Percentiles rank a stretch among this genome's conserved stretches.
These are phyloP conservation scores for Citrus glauca DNA, from an alignment of 345 rosid species.

Conservation along the genomic window DNA sequence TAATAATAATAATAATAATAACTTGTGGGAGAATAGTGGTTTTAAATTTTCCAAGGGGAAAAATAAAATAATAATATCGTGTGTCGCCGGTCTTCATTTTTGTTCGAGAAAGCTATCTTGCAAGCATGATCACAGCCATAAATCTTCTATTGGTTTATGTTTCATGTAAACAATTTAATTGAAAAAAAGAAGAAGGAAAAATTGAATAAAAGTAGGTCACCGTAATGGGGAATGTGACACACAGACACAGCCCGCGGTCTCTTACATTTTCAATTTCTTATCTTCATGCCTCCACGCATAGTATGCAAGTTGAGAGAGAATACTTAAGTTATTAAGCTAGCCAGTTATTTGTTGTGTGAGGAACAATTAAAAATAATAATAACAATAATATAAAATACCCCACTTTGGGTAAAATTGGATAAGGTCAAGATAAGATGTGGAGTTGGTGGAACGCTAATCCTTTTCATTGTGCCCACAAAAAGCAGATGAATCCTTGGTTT, in stretches of 20 bases:
- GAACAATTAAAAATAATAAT: not conserved
- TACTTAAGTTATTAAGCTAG: not conserved
- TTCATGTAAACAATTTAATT: not conserved
- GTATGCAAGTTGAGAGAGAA: not conserved
- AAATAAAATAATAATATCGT: not conserved
- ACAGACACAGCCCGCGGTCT: not conserved
- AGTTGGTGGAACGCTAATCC: constrained; percentile 17
- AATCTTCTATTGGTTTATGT: not conserved
- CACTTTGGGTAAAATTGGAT: not conserved
- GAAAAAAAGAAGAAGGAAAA: no score
- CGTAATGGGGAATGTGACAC: not conserved
- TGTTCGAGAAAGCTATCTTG: not conserved
- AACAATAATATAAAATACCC: not conserved
- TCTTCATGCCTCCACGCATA: not conserved
- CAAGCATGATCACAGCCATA: not conserved
- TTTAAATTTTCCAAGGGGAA: no score
- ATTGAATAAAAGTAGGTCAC: not conserved
- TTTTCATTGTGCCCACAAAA: not conserved
- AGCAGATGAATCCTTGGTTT: not conserved
- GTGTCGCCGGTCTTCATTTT: not conserved
- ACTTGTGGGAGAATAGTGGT: no score
- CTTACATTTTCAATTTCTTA: not conserved
- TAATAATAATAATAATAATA: no score
- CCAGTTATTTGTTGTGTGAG: not conserved
- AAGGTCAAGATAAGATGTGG: constrained; percentile 4